These are phyloP conservation scores for Sequoia sempervirens DNA, from an alignment of 75 land plant genomes.

Conservation along the genomic window DNA sequence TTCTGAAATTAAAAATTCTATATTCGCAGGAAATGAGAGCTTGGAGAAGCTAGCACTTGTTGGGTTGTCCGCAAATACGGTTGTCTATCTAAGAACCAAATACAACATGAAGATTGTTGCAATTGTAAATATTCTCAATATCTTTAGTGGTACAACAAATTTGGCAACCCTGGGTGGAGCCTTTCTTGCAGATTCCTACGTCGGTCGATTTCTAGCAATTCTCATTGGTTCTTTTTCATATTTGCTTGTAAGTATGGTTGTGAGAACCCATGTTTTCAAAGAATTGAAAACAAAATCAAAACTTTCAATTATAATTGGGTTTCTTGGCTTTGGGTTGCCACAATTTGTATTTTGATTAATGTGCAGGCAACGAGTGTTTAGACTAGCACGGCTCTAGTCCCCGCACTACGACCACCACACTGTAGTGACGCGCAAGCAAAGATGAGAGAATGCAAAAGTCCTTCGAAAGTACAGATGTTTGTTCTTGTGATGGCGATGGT, in stretches of 20 bases:
- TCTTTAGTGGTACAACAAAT: conserved; percentile 46
- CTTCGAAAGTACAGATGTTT: neutral
- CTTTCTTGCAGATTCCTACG: conserved; percentile 59
- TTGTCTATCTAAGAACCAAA: conserved; percentile 36
- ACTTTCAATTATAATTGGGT: neutral
- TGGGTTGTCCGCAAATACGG: conserved; percentile 38
- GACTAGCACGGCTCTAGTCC: neutral
- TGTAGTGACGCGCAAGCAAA: neutral
- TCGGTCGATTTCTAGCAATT: conserved; percentile 49
- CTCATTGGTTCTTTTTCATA: conserved; percentile 29
- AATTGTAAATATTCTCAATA: conserved; percentile 36
- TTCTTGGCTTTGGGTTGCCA: too few species aligned
- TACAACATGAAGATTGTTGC: conserved; percentile 37
- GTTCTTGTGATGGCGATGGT: neutral
- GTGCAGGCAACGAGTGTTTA: neutral
- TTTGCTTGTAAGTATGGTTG: conserved; percentile 14
- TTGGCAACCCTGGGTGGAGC: conserved; percentile 50
- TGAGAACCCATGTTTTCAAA: neutral
- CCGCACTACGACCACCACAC: neutral
- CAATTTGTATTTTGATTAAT: neutral
- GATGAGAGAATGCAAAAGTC: neutral
- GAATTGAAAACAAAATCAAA: too few species aligned
- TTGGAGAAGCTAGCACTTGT: conserved; percentile 56
- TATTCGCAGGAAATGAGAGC: conserved; percentile 38
- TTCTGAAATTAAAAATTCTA: too few species aligned